These are phyloP conservation scores for Syncephalastrum racemosum DNA, from an alignment of 371 early-diverging fungal genomes.

Conservation along the genomic window DNA sequence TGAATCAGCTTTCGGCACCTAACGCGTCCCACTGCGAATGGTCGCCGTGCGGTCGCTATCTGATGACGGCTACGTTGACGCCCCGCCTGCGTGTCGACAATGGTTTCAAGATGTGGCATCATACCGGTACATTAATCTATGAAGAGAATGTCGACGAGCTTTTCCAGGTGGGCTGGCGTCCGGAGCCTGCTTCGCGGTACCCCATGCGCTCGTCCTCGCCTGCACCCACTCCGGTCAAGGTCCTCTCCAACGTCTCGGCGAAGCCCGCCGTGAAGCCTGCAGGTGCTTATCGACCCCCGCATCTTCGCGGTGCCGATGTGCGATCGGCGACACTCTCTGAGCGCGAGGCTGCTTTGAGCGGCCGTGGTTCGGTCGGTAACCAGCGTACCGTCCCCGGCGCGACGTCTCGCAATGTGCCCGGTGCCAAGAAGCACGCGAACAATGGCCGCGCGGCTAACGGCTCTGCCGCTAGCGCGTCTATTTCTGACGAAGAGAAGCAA, in stretches of 20 bases:
- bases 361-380: conserved; percentile 23
- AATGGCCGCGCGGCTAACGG: conserved; percentile 13
- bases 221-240: conserved; percentile 52
- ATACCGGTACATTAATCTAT: conserved; percentile 85
- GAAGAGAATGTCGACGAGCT: conserved; percentile 78
- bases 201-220: conserved; percentile 73
- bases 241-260: conserved; percentile 22
- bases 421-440: conserved; percentile 48
- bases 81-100: conserved; percentile 97
- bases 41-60: conserved; percentile 89
- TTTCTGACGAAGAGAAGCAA: conserved; percentile 55
- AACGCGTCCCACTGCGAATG: conserved; percentile 88
- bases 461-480: conserved; percentile 13
- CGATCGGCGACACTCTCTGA: conserved; percentile 48
- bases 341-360: conserved; percentile 33
- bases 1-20: conserved; percentile 76
- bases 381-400: conserved; percentile 40
- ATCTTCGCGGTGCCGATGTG: conserved; percentile 59
- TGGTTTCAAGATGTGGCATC: conserved; percentile 95
- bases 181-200: conserved; percentile 61
- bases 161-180: conserved; percentile 82
- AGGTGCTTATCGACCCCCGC: conserved; percentile 82
- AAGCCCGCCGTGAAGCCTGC: conserved; percentile 42
- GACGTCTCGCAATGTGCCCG: neutral
- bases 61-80: conserved; percentile 91